phyloP scores from a whole-genome alignment of 805 yeast species.

The Candida montana region DNA sequence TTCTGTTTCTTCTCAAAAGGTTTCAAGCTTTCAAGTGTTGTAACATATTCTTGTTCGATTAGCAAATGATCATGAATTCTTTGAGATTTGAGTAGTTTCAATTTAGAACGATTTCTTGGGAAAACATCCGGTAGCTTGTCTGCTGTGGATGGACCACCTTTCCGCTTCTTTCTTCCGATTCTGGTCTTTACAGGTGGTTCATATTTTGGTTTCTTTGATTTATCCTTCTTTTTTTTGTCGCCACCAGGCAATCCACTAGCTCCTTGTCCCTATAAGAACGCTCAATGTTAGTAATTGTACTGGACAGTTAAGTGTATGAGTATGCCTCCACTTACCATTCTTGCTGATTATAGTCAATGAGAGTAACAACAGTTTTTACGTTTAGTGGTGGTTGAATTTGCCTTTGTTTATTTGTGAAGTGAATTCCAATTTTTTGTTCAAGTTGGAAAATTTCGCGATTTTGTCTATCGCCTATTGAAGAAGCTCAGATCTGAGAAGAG shows the following conservation, averaged over 20 bases:
- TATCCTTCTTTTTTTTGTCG: constrained; percentile 50
- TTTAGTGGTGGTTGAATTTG: too few relatives aligned
- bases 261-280: constrained; percentile 41
- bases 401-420: background rate
- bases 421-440: background rate
- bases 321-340: constrained; percentile 1
- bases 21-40: constrained; percentile 89
- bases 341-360: background rate
- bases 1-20: constrained; percentile 96
- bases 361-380: too few relatives aligned
- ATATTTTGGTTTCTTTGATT: constrained; percentile 89
- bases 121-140: constrained; percentile 79
- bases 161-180: constrained; percentile 88
- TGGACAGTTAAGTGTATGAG: background rate
- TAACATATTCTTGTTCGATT: constrained; percentile 92
- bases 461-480: too few relatives aligned
- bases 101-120: constrained; percentile 91
- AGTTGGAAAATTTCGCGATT: background rate
- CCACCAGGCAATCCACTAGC: constrained; percentile 49
- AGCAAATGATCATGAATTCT: constrained; percentile 94
- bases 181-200: constrained; percentile 98
- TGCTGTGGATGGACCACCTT: constrained; percentile 82
- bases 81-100: constrained; percentile 86
- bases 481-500: too few relatives aligned
- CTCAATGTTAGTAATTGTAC: constrained; percentile 1